Evolutionary conservation across 805 yeast species (phyloP), one percentile per base, ranked within the genome.

Genomic region (Ogataea zsoltii): DNA sequence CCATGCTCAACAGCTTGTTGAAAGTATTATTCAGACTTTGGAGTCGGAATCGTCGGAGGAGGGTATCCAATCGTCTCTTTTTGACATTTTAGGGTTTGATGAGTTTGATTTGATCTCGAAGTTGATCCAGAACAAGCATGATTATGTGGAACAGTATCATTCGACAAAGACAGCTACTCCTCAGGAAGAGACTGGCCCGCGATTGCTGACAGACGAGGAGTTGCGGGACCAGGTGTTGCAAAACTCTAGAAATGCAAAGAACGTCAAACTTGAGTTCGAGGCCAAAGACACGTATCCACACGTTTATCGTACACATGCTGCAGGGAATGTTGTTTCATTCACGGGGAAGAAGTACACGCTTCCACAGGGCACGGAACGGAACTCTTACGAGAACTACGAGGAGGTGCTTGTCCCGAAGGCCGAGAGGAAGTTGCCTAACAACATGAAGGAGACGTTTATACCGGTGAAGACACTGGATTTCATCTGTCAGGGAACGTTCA

Each of bases 51-150:
- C 67, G 7, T 66, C 73, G 9, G 84, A 81, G 33, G 85, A 79
- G 29, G 81, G 77, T 31, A 57, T 87, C 11, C 96, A 91, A 58
- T 80, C 87, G 5, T 68, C 79, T 6, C 66, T 94, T 33, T 81
- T 88, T 48, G 97, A 90, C 61, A 71, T 88, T 7, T 63, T 94
- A 1, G 99, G 99, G 0, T 85, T 82, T 55, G 96, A 89, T 19
- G 86, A 88, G 59, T 76, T 94, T 49, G 97, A 89, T 43, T 65
- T 91, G 40, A 86, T 91, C 9, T 75, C 89, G 1, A 76, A 72
- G 36, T 66, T 89, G 11, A 62, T 88, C 3, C 76, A 75, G 41
- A 66, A 77, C 41, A 76, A 72, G 54, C 56, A 56, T 0, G 58
- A 56, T 13, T 51, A 69, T 3, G n/a, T 68, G 4, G 56, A 48